Evolutionary conservation across 1,284 basidiomycete species (phyloP), one percentile per base, ranked within the genome.

Genomic region (Sanguinoderma infundibulare): DNA sequence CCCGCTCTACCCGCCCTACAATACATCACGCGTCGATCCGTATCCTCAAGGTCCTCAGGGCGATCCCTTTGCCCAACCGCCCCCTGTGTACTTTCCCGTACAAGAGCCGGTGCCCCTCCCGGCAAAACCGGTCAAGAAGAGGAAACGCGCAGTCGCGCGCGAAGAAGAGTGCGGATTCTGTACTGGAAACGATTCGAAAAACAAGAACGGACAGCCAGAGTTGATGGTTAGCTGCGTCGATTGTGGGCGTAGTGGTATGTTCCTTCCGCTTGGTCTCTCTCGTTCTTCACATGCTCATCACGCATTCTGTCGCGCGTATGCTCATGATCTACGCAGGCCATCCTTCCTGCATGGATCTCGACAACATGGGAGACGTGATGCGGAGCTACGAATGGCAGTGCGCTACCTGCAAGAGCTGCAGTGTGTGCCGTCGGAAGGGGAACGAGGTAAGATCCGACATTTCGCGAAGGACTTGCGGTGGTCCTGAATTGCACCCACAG

Each of bases 361-460:
- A 74, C 61, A 70, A 77, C 36, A 76, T 84, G 24, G 80, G 83
- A 14, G 83, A 85, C 51, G 79, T 86, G 14, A 77, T 92, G 52
- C 79, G 81, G 59, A 81, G 83, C 57, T 97, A 96, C 73, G 79
- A 84, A 32, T 99, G 97, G 97, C 85, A 85, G 66, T 99, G 97
- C 73, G 85, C 88, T 56, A 94, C 97, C 68, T 98, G 97, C 81
- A 98, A 98, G 80, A 89, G 82, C 56, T 99, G 97, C 75, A 95
- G 98, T 76, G 80, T 93, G 60, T 99, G 97, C 74, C 75, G 83
- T 50, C 79, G 88, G 72, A 95, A 96, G 73, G 94, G 91, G 35
- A 90, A 95, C 73, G 96, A 97, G 75, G 96, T 96, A 79, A 81
- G 93, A 82, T 54, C 49, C 59, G 20, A 8, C 50, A 63, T 59